Evolutionary conservation across 371 early-diverging fungal species (phyloP).

Genomic region (Mucor irregularis): DNA sequence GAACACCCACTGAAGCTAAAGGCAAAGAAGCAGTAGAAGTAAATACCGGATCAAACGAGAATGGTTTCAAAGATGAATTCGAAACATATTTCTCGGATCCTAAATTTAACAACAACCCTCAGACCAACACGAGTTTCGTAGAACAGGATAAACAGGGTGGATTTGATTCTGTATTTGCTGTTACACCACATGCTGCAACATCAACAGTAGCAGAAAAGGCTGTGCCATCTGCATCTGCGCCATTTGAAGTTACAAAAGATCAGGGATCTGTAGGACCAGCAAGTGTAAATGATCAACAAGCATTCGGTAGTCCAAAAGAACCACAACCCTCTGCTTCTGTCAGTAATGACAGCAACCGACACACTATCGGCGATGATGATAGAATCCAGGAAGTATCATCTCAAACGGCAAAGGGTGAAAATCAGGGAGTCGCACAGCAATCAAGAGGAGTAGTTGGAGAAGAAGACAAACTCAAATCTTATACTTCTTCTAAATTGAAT

Average conservation of each 20-base stretch:
- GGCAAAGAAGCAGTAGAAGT: too few species aligned
- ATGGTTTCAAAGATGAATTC: conserved; percentile 9
- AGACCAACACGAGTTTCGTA: neutral
- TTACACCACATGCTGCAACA: conserved; percentile 12
- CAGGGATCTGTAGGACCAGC: too few species aligned
- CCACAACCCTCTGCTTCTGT: too few species aligned
- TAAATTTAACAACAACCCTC: too few species aligned
- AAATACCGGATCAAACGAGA: too few species aligned
- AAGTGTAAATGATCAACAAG: too few species aligned
- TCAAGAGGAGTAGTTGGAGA: neutral
- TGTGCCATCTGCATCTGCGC: neutral
- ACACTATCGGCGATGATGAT: too few species aligned
- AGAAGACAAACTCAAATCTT: neutral
- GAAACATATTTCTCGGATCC: conserved; percentile 26
- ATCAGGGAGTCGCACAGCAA: conserved; percentile 5
- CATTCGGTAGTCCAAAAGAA: too few species aligned
- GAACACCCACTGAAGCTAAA: neutral
- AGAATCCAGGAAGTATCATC: too few species aligned
- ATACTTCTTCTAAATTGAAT: neutral
- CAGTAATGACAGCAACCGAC: too few species aligned
- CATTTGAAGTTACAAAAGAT: neutral
- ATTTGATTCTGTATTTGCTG: conserved; percentile 8
- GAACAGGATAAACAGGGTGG: conserved; percentile 2
- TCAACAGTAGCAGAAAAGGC: neutral
- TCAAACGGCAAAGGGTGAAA: conserved; percentile 16